Evolutionary conservation across 2,329 filamentous ascomycete genomes (phyloP), one percentile per base, ranked within the genome.

Genomic region (Aspergillus candidus): DNA sequence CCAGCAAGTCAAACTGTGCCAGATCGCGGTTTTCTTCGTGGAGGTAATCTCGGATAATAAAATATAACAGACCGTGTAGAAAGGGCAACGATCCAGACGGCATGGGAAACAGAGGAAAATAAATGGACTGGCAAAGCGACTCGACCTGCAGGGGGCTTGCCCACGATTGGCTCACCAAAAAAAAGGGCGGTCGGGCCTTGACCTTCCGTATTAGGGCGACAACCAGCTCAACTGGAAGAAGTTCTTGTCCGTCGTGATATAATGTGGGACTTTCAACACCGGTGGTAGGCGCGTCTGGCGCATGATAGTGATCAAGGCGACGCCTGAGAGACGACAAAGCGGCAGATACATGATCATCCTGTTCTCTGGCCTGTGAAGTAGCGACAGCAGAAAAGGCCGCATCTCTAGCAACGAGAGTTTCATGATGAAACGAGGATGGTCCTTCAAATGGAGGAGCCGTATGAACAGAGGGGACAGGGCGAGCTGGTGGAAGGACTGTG

Each of bases 101-200:
- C 10, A 58, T 32, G 0, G 56, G 53, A 12, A 54, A 41, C 0
- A 55, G 32, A 6, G 57, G 54, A 12, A 57, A 57, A 36, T 57
- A 57, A 11, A 57, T 52, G 2, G 49, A 50, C 31, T 57, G 55
- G 18, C 55, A 57, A 3, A 57, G 43, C 3, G 45, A 38, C 33
- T 56, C 54, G 3, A 57, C 36, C 7, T 56, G 54, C 4, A 42
- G 32, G 1, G 47, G 31, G 31, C 59, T 47, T 43, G 52, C 44
- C 56, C 55, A 60, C 5, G 57, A 56, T 41, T 60, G 55, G 38
- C 49, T 53, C 14, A 58, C 53, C 29, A 60, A 41, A 31, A 47
- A 58, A 29, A 60, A 60, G 1, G 57, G 57, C 11, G 56, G 57
- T 46, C 54, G 49, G 4, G 45, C 55, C 44, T 57, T 54, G 6